Percentiles rank a stretch among this genome's conserved stretches.
Conservation (phyloP, 495 filamentous ascomycete species). For the Articulospora tetracladia region DNA sequence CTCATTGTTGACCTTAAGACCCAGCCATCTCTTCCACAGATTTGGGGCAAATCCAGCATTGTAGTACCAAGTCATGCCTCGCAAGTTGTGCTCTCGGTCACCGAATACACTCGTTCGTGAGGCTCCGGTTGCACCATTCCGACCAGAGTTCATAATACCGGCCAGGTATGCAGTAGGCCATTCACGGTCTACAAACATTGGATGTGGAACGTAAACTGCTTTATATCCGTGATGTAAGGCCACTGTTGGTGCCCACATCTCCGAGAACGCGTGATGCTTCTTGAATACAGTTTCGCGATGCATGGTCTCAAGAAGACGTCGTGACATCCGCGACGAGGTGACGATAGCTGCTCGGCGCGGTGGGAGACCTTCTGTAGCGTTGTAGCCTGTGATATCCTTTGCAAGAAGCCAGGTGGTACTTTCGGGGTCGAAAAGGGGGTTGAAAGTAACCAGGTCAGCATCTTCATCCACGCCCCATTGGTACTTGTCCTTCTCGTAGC, state of each 20-base stretch:
- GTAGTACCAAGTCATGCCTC: constrained; percentile 91
- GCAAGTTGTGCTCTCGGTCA: constrained; percentile 85
- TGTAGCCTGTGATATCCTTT: constrained; percentile 89
- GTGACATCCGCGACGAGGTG: constrained; percentile 77
- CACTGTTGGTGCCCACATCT: constrained; percentile 89
- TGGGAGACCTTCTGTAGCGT: constrained; percentile 57
- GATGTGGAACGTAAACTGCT: constrained; percentile 90
- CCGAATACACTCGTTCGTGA: constrained; percentile 73
- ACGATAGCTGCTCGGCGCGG: constrained; percentile 88
- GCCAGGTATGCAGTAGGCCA: constrained; percentile 84
- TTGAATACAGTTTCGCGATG: constrained; percentile 78
- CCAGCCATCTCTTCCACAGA: constrained; percentile 84
- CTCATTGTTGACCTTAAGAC: constrained; percentile 77
- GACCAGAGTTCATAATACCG: constrained; percentile 77
- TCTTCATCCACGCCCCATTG: constrained; percentile 89
- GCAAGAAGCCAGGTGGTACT: constrained; percentile 83
- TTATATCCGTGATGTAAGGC: constrained; percentile 94
- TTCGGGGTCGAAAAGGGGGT: constrained; percentile 88
- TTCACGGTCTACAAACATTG: constrained; percentile 81
- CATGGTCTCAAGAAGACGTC: constrained; percentile 79
- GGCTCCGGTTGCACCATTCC: constrained; percentile 72
- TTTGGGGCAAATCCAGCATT: constrained; percentile 81
- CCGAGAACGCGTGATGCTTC: constrained; percentile 87
- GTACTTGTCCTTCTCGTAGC: constrained; percentile 75
- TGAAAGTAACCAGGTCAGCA: constrained; percentile 90